A percentile compares a stretch with the other conserved stretches of the same genome.
phyloP scores from a whole-genome alignment of 352 stramenopile species.

The Pythium sp. region DNA sequence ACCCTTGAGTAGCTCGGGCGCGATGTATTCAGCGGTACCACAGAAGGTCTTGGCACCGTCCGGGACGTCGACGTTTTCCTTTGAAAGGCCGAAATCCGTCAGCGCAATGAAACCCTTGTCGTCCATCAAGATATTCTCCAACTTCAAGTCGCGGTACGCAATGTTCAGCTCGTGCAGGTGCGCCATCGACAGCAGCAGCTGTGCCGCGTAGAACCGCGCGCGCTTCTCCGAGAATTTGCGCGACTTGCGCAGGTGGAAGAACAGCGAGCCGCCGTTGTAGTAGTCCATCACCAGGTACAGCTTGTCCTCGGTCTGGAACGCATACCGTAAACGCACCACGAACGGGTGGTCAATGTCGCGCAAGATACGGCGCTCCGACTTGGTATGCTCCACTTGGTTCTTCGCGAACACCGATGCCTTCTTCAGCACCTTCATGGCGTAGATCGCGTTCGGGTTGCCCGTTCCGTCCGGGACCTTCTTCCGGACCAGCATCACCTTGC shows the following conservation, averaged over 20 bases:
- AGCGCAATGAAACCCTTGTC: slow-evolving; percentile 91
- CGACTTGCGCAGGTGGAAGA: slow-evolving; percentile 91
- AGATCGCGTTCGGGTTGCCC: slow-evolving; percentile 77
- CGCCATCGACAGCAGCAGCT: slow-evolving; percentile 90
- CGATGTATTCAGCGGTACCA: slow-evolving; percentile 92
- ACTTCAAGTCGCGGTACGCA: slow-evolving; percentile 93
- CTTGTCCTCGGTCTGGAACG: slow-evolving; percentile 93
- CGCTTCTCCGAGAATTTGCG: slow-evolving; percentile 88
- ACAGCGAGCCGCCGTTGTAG: slow-evolving; percentile 90
- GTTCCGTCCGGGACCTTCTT: slow-evolving; percentile 83
- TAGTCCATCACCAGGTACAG: slow-evolving; percentile 93
- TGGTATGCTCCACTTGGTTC: slow-evolving; percentile 93
- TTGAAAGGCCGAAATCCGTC: slow-evolving; percentile 92
- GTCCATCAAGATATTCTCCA: slow-evolving; percentile 95
- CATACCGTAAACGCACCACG: slow-evolving; percentile 91
- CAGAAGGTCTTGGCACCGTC: slow-evolving; percentile 91
- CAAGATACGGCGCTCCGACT: slow-evolving; percentile 89
- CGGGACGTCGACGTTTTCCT: slow-evolving; percentile 88
- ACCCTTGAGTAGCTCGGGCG: slow-evolving; percentile 88
- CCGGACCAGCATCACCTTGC: slow-evolving; percentile 95
- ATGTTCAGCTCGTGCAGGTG: slow-evolving; percentile 94
- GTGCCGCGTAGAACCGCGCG: slow-evolving; percentile 87
- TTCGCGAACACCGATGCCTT: slow-evolving; percentile 91
- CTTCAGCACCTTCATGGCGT: slow-evolving; percentile 94
- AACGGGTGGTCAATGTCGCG: slow-evolving; percentile 92